phyloP scores from a whole-genome alignment of 352 stramenopile genomes.

The Phytophthora multivora region DNA sequence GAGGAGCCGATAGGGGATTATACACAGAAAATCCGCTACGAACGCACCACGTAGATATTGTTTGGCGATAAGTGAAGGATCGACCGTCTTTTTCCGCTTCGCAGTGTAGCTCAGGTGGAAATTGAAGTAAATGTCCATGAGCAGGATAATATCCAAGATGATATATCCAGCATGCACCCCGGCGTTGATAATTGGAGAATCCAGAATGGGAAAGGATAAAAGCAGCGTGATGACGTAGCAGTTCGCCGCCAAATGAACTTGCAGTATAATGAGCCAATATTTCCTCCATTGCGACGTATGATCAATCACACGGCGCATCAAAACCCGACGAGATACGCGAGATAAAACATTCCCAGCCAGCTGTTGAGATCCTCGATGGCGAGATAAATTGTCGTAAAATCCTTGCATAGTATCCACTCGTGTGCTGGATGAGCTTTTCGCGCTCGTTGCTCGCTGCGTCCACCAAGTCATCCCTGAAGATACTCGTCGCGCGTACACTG shows the following conservation, averaged over 20 bases:
- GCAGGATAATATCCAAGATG: slow-evolving; percentile 42
- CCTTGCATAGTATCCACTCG: slow-evolving; percentile 31
- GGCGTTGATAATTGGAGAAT: slow-evolving; percentile 10
- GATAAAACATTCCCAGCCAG: slow-evolving; percentile 1
- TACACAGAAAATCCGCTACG: slow-evolving; percentile 41
- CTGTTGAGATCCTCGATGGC: slow-evolving; percentile 13
- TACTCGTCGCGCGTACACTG: slow-evolving; percentile 35
- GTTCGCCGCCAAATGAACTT: slow-evolving; percentile 46
- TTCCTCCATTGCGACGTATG: slow-evolving; percentile 37
- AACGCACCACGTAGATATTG: slow-evolving; percentile 37
- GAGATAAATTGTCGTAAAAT: slow-evolving; percentile 48
- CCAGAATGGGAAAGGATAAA: slow-evolving; percentile 42
- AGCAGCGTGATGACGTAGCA: slow-evolving; percentile 47
- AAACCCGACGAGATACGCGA: slow-evolving; percentile 9
- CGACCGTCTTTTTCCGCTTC: slow-evolving; percentile 32
- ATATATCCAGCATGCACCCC: slow-evolving; percentile 26
- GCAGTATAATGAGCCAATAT: slow-evolving; percentile 47
- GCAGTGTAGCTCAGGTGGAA: slow-evolving; percentile 41
- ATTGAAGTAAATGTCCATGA: slow-evolving; percentile 54
- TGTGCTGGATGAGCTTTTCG: background rate
- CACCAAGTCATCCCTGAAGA: slow-evolving; percentile 30
- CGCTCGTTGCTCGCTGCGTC: slow-evolving; percentile 3
- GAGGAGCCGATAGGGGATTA: slow-evolving; percentile 48
- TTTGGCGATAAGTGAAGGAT: slow-evolving; percentile 26
- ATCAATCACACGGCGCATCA: slow-evolving; percentile 34